These are phyloP conservation scores for Boletus pseudopeckii DNA, from an alignment of 768 basidiomycete genomes.

Conservation along the genomic window DNA sequence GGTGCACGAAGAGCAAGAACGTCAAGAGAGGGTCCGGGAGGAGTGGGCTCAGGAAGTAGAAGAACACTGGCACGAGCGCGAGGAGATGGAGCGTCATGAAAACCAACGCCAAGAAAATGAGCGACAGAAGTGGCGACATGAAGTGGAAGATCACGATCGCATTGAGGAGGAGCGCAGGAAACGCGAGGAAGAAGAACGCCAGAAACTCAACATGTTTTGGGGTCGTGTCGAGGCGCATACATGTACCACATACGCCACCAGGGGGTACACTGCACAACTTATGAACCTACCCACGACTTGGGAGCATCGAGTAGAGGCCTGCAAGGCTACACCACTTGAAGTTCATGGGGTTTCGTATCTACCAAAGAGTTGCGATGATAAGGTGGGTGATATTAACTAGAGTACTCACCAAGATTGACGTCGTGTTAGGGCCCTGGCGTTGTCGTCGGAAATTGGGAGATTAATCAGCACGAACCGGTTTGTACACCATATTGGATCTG, in stretches of 20 bases:
- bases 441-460: slow-evolving; percentile 18
- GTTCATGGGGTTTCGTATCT: slow-evolving; percentile 20
- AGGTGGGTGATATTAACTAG: slow-evolving; percentile 1
- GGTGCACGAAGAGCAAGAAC: slow-evolving; percentile 12
- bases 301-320: slow-evolving; percentile 24
- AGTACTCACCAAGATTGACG: neutral
- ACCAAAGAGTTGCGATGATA: slow-evolving; percentile 22
- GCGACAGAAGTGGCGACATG: slow-evolving; percentile 16
- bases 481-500: slow-evolving; percentile 26
- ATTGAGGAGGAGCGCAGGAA: slow-evolving; percentile 11
- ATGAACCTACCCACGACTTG: slow-evolving; percentile 25
- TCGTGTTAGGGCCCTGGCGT: slow-evolving; percentile 13
- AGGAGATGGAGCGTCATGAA: slow-evolving; percentile 14
- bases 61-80: slow-evolving; percentile 2
- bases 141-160: slow-evolving; percentile 18
- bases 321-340: slow-evolving; percentile 22
- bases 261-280: slow-evolving; percentile 29
- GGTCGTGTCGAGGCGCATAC: slow-evolving; percentile 8
- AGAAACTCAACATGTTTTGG: slow-evolving; percentile 28
- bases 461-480: slow-evolving; percentile 24
- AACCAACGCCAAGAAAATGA: neutral
- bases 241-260: slow-evolving; percentile 27
- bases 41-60: slow-evolving; percentile 7
- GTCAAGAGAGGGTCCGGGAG: neutral
- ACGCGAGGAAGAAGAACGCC: slow-evolving; percentile 26